A percentile compares a stretch with the other conserved stretches of the same genome.
Evolutionary conservation across 2,329 filamentous ascomycete genomes (phyloP).

Genomic region (Trichoderma hamatum): DNA sequence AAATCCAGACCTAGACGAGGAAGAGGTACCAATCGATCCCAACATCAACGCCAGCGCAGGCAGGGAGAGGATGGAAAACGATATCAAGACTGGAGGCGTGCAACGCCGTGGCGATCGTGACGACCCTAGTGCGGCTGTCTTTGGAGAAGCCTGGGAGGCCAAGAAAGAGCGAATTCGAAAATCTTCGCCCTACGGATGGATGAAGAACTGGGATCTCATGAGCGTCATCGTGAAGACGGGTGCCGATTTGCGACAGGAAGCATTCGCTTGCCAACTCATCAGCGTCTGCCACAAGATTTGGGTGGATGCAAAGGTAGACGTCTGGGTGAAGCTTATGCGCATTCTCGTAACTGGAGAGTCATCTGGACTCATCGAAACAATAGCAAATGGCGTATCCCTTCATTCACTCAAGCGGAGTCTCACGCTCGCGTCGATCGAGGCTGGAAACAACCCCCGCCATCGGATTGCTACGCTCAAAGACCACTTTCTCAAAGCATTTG

Average conservation of each 20-base stretch:
- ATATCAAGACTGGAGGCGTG: constrained; percentile 82
- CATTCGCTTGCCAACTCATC: constrained; percentile 85
- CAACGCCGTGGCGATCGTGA: constrained; percentile 80
- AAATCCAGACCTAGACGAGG: constrained; percentile 60
- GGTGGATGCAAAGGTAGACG: constrained; percentile 71
- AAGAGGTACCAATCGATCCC: constrained; percentile 56
- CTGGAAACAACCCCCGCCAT: constrained; percentile 71
- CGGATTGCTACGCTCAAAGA: constrained; percentile 80
- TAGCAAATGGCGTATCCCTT: constrained; percentile 84
- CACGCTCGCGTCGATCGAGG: constrained; percentile 73
- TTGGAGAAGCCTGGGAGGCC: constrained; percentile 82
- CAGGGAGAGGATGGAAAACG: constrained; percentile 84
- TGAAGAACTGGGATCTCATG: constrained; percentile 87
- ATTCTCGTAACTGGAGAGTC: constrained; percentile 85
- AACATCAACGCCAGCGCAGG: constrained; percentile 70
- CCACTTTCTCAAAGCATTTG: constrained; percentile 81
- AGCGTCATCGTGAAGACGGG: constrained; percentile 89
- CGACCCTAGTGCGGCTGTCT: constrained; percentile 82
- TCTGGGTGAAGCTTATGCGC: constrained; percentile 90
- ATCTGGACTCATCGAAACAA: constrained; percentile 83
- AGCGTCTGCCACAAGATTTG: constrained; percentile 81
- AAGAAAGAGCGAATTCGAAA: constrained; percentile 84
- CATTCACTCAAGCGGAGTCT: constrained; percentile 83
- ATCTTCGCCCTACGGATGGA: constrained; percentile 83
- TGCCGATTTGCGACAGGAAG: constrained; percentile 79